These are phyloP conservation scores for Candida chauliodis DNA, from an alignment of 805 yeast genomes.

Conservation along the genomic window DNA sequence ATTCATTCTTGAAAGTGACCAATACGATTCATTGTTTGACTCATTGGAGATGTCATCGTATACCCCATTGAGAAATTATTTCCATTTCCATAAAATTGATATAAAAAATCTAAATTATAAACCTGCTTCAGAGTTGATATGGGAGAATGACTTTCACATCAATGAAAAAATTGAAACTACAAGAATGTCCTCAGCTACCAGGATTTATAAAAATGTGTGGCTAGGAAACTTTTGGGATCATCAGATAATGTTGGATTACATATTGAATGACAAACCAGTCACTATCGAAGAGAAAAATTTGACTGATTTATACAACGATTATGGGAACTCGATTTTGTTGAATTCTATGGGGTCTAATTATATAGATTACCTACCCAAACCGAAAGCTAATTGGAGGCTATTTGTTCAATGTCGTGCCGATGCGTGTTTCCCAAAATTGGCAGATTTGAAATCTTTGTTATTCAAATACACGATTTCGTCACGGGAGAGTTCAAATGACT, in stretches of 20 bases:
- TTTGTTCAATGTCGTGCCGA: constrained; percentile 60
- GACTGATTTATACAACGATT: constrained; percentile 46
- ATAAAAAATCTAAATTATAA: constrained; percentile 1
- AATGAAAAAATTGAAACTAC: constrained; percentile 82
- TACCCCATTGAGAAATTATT: constrained; percentile 1
- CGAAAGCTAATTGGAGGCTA: constrained; percentile 52
- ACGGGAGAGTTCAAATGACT: constrained; percentile 18
- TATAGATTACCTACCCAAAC: constrained; percentile 32
- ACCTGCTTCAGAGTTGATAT: constrained; percentile 18
- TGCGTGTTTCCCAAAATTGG: constrained; percentile 48
- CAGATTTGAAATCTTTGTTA: constrained; percentile 31
- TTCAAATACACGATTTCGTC: constrained; percentile 30
- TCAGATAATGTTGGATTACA: constrained; percentile 33
- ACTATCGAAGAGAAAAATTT: neutral
- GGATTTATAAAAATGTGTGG: constrained; percentile 57
- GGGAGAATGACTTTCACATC: constrained; percentile 66
- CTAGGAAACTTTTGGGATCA: constrained; percentile 79
- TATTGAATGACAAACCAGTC: constrained; percentile 4
- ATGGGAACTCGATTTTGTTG: constrained; percentile 48
- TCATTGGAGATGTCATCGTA: neutral
- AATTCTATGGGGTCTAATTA: constrained; percentile 16
- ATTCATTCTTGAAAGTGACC: constrained; percentile 9
- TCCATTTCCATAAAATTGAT: constrained; percentile 6
- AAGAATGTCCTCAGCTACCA: constrained; percentile 78
- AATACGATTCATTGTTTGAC: neutral